Percentiles rank a stretch among this genome's conserved stretches.
Conservation (phyloP, 176 grass and related monocot genomes). For the Canna indica region DNA sequence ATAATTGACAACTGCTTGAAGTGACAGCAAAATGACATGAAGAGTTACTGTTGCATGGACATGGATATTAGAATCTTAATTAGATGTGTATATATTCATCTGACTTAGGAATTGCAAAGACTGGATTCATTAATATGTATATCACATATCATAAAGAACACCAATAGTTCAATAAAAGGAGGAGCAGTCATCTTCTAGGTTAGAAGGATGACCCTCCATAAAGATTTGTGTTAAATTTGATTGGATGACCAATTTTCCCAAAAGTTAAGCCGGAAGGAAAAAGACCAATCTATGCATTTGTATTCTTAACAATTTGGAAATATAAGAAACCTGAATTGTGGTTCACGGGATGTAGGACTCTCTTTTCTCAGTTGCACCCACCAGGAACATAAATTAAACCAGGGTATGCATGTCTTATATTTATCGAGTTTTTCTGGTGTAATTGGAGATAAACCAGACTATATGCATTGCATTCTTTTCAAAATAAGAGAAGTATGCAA, state of each 20-base stretch:
- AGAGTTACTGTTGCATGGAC: neutral
- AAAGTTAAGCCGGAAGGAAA: too few relatives aligned
- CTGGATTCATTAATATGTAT: too few relatives aligned
- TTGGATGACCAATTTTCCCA: too few relatives aligned
- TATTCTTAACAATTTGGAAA: too few relatives aligned
- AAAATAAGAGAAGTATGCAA: neutral
- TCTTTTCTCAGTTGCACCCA: neutral
- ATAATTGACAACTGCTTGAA: neutral
- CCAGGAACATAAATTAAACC: neutral
- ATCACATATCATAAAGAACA: too few relatives aligned
- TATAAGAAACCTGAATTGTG: too few relatives aligned
- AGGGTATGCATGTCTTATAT: neutral
- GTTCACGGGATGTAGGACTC: neutral
- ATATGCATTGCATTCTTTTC: neutral
- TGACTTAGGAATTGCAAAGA: too few relatives aligned
- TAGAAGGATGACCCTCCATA: too few relatives aligned
- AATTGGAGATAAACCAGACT: neutral
- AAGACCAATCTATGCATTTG: too few relatives aligned
- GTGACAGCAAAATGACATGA: neutral
- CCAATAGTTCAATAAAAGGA: too few relatives aligned
- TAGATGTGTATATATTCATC: neutral
- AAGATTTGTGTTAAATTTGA: too few relatives aligned
- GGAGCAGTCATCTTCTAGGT: too few relatives aligned
- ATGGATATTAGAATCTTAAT: neutral
- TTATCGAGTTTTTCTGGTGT: neutral